These are phyloP conservation scores for Fraxinus baroniana DNA, from an alignment of 305 asterid genomes.

Conservation along the genomic window DNA sequence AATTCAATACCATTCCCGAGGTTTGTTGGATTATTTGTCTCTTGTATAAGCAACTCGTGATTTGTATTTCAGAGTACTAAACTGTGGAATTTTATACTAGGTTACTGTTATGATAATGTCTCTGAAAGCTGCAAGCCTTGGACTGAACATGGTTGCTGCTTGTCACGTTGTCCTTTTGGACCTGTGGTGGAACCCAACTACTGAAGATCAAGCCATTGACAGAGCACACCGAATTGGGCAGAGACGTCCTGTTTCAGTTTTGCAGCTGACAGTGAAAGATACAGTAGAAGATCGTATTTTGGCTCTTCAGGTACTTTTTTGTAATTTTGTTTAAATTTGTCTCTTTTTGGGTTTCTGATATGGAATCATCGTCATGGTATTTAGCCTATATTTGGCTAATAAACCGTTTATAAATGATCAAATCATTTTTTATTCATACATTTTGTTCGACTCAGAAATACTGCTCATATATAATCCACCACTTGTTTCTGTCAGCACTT, in stretches of 20 bases:
- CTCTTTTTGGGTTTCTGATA: not conserved
- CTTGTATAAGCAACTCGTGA: constrained; percentile 12
- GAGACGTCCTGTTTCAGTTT: constrained; percentile 86
- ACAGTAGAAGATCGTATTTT: constrained; percentile 95
- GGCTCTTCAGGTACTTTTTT: constrained; percentile 76
- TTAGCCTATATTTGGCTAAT: not conserved
- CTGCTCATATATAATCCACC: not conserved
- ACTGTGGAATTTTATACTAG: constrained; percentile 32
- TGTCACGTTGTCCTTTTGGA: constrained; percentile 87
- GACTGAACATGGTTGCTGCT: constrained; percentile 97
- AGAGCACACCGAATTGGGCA: constrained; percentile 98
- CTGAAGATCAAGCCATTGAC: constrained; percentile 98
- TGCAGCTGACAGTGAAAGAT: constrained; percentile 81
- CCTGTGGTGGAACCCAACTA: constrained; percentile 99
- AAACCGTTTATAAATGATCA: no score
- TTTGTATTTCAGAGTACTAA: constrained; percentile 9
- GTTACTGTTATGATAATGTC: constrained; percentile 96
- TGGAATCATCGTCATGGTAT: not conserved
- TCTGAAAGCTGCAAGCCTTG: constrained; percentile 95
- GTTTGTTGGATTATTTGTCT: constrained; percentile 37
- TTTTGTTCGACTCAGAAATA: not conserved
- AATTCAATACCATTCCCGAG: constrained; percentile 85
- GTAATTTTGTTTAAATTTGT: not conserved
- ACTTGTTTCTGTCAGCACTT: not conserved
- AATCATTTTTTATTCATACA: not conserved